Base-by-base conservation (phyloP, 139 green algal genomes). In the Desmodesmus armatus region DNA sequence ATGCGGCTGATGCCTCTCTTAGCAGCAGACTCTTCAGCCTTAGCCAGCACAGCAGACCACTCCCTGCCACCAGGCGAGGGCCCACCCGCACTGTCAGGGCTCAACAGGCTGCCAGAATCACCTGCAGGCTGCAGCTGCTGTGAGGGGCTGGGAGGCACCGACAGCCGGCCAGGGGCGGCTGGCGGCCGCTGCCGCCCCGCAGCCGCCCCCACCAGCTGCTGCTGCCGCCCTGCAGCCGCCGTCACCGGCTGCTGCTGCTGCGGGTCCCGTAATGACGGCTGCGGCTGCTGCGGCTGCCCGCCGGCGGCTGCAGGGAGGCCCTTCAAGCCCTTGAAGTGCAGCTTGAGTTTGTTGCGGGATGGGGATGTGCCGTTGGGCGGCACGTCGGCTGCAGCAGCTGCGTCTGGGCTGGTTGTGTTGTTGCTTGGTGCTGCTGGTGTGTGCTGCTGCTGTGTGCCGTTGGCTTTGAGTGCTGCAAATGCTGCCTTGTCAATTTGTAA, bases 341-440 rank as follows among this genome's bases (percentile, higher is more conserved):
- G n/a, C n/a, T n/a, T n/a, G n/a, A n/a, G n/a, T n/a, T n/a, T n/a
- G n/a, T n/a, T n/a, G n/a, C n/a, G n/a, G n/a, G n/a, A n/a, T n/a
- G n/a, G n/a, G n/a, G n/a, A n/a, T n/a, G n/a, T n/a, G n/a, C n/a
- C n/a, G n/a, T n/a, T n/a, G n/a, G n/a, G n/a, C n/a, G n/a, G n/a
- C n/a, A n/a, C n/a, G n/a, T n/a, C n/a, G n/a, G n/a, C n/a, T n/a
- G n/a, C n/a, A n/a, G n/a, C n/a, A n/a, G n/a, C n/a, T n/a, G n/a
- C n/a, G n/a, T n/a, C n/a, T n/a, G n/a, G n/a, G n/a, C 44, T 80
- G 73, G 23, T 47, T 33, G n/a, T 40, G 44, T 11, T 76, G 67
- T 76, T 39, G 67, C 67, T n/a, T 76, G 73, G 58, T 84, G 77
- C 58, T 84, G 77, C 39, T 73, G 19, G 27, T 47, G 78, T 43